Conservation (phyloP, 345 rosid species). For the Eucalyptus regnans region DNA sequence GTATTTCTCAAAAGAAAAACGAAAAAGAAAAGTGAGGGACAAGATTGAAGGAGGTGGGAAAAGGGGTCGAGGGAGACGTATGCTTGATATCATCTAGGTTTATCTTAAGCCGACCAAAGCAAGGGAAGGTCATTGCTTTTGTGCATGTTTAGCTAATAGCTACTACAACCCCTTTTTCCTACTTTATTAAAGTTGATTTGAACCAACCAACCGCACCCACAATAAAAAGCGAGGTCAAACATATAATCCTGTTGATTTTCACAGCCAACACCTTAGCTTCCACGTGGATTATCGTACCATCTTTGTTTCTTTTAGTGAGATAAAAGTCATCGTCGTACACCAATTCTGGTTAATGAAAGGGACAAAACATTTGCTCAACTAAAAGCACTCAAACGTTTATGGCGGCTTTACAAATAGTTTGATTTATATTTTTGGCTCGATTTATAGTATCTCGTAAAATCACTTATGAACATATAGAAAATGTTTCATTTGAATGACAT, state of each 20-base stretch:
- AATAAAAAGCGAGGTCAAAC: neutral
- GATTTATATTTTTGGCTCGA: neutral
- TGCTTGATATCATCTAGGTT: neutral
- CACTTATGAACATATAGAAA: neutral
- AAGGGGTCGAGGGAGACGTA: neutral
- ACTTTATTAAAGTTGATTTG: constrained; percentile 20
- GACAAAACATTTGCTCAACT: neutral
- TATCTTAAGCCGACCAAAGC: constrained; percentile 7
- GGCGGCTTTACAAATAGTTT: neutral
- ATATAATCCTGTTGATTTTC: neutral
- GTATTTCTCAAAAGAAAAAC: neutral
- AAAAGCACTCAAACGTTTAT: neutral
- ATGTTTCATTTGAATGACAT: neutral
- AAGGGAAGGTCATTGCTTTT: neutral
- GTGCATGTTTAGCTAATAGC: neutral
- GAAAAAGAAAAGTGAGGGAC: neutral
- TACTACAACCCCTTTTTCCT: neutral
- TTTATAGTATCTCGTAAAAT: neutral
- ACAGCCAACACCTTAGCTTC: neutral
- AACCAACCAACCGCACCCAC: neutral
- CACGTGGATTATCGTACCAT: neutral
- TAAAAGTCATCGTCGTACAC: neutral
- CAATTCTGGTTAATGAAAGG: neutral
- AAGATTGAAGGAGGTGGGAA: neutral
- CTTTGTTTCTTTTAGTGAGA: neutral